Conservation (phyloP, 2,329 filamentous ascomycete species). For the Trichoderma arundinaceum region DNA sequence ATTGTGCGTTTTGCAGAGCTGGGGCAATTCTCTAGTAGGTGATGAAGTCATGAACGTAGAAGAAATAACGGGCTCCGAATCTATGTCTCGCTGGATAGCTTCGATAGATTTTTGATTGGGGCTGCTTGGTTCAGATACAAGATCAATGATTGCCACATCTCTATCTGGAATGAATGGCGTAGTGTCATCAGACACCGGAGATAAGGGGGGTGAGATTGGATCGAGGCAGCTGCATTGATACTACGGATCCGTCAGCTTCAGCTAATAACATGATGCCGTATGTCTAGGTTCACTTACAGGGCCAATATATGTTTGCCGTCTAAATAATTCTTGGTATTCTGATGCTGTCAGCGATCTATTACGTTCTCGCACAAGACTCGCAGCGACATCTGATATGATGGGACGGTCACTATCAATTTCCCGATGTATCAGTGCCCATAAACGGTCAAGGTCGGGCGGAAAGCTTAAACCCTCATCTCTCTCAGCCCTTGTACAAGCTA, state of each 20-base stretch:
- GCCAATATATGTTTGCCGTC: neutral
- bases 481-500: constrained; percentile 35
- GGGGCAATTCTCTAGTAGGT: constrained; percentile 29
- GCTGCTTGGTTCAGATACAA: constrained; percentile 43
- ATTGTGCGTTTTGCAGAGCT: neutral
- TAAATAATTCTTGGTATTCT: neutral
- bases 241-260: neutral
- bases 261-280: neutral
- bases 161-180: constrained; percentile 36
- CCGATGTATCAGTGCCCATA: constrained; percentile 37
- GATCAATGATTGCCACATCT: constrained; percentile 37
- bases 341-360: neutral
- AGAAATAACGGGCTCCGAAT: constrained; percentile 34
- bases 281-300: neutral
- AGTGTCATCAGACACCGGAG: constrained; percentile 37
- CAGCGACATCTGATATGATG: neutral
- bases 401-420: constrained; percentile 39
- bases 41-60: constrained; percentile 31
- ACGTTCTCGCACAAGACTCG: neutral
- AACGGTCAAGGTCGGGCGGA: constrained; percentile 34
- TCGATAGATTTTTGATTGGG: constrained; percentile 33
- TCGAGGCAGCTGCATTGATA: constrained; percentile 18
- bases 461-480: constrained; percentile 42
- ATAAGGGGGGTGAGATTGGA: constrained; percentile 41
- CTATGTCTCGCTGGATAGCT: constrained; percentile 32